A percentile compares a stretch with the other conserved stretches of the same genome.
Evolutionary conservation across 371 early-diverging fungal genomes (phyloP).

Genomic region (Phascolomyces articulosus): DNA sequence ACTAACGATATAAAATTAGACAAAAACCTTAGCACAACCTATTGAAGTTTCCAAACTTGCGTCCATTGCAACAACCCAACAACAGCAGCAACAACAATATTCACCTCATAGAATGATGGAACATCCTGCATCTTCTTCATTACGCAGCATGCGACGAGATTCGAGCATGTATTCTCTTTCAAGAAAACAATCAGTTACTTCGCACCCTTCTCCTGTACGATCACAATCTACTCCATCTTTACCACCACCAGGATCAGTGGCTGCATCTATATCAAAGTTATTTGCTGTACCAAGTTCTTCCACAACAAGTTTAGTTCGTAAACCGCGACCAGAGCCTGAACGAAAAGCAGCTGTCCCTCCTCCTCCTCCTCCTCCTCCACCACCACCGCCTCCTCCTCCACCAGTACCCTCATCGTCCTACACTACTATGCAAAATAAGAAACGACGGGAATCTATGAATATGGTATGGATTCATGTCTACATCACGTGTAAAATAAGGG

Average conservation of each 20-base stretch:
- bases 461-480: not conserved
- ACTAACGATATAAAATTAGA: too few relatives aligned
- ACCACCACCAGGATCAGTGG: not conserved
- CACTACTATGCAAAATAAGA: not conserved
- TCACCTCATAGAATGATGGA: not conserved
- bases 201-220: not conserved
- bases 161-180: too few relatives aligned
- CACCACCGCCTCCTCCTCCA: not conserved
- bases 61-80: not conserved
- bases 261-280: not conserved
- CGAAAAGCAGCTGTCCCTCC: not conserved
- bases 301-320: too few relatives aligned
- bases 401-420: not conserved
- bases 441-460: not conserved
- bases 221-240: slow-evolving; percentile 1
- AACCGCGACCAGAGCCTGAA: too few relatives aligned
- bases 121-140: not conserved
- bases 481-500: too few relatives aligned
- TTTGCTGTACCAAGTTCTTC: not conserved
- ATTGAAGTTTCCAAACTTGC: not conserved
- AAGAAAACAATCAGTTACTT: too few relatives aligned
- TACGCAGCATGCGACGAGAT: not conserved
- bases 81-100: too few relatives aligned
- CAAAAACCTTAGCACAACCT: not conserved
- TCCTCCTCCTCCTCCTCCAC: not conserved